phyloP scores from a whole-genome alignment of 192 early-diverging fungal genomes.

The Backusella liffmaniae region DNA sequence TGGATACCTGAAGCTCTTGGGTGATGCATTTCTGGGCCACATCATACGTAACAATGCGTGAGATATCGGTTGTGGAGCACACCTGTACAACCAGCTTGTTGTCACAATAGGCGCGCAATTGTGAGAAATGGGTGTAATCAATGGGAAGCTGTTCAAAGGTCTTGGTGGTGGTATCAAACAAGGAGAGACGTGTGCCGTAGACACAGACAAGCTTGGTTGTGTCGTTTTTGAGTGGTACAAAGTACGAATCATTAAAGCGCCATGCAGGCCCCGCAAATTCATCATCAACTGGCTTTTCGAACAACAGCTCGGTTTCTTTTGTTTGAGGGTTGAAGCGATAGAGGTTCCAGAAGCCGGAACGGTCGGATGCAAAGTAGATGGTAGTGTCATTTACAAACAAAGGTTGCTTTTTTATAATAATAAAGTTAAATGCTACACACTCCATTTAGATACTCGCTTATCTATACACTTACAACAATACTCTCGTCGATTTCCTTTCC shows the following conservation, averaged over 20 bases:
- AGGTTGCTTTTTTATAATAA: constrained; percentile 49
- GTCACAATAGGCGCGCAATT: constrained; percentile 19
- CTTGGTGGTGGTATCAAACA: constrained; percentile 21
- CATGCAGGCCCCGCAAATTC: constrained; percentile 68
- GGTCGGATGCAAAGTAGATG: constrained; percentile 67
- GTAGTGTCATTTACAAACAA: constrained; percentile 52
- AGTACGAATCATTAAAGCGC: constrained; percentile 32
- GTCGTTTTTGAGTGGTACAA: constrained; percentile 21
- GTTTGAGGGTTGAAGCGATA: constrained; percentile 44
- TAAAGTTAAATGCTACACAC: neutral
- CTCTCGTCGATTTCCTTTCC: constrained; percentile 41
- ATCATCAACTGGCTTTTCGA: constrained; percentile 47
- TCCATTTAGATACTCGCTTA: neutral
- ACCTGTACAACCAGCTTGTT: constrained; percentile 1
- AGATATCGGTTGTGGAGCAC: constrained; percentile 7
- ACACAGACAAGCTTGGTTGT: constrained; percentile 35
- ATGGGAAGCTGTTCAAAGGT: constrained; percentile 20
- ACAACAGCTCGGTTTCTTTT: constrained; percentile 29
- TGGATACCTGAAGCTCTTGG: neutral
- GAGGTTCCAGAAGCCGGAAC: constrained; percentile 72
- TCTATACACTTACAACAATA: constrained; percentile 30
- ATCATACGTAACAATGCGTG: constrained; percentile 16
- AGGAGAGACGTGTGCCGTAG: constrained; percentile 29
- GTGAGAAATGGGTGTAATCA: constrained; percentile 8
- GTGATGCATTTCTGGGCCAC: neutral